Evolutionary conservation across 257 asterid genomes (phyloP).

Genomic region (Solanum dulcamara): DNA sequence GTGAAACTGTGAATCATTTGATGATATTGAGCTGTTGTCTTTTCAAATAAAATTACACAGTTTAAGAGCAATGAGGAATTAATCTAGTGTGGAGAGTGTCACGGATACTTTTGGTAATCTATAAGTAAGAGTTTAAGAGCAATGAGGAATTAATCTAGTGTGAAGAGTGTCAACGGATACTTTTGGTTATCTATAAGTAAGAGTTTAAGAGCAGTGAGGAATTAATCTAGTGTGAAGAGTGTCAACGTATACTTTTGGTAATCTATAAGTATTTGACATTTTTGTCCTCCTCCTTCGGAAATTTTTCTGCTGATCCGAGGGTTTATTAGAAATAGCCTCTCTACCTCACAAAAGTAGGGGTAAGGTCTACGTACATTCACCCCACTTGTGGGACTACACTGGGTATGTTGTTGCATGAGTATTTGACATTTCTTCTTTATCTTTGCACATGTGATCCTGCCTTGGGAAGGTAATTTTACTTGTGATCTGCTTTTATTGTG

Average conservation of each 20-base stretch:
- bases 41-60: not conserved
- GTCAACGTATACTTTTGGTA: not conserved
- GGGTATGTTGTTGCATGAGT: not conserved
- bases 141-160: not conserved
- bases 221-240: not conserved
- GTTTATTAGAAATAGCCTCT: not conserved
- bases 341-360: not conserved
- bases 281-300: not conserved
- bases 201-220: not conserved
- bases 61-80: not conserved
- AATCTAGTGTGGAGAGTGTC: not conserved
- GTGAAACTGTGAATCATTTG: not conserved
- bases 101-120: not conserved
- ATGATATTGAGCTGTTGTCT: not conserved
- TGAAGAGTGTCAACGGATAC: not conserved
- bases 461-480: not conserved
- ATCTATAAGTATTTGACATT: not conserved
- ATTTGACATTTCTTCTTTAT: not conserved
- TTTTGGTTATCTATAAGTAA: too few species aligned
- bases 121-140: not conserved
- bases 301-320: not conserved
- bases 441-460: not conserved
- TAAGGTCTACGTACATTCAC: not conserved
- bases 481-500: not conserved
- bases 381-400: not conserved